Conservation (phyloP, 2,329 filamentous ascomycete genomes). For the Trichoderma semiorbis region DNA sequence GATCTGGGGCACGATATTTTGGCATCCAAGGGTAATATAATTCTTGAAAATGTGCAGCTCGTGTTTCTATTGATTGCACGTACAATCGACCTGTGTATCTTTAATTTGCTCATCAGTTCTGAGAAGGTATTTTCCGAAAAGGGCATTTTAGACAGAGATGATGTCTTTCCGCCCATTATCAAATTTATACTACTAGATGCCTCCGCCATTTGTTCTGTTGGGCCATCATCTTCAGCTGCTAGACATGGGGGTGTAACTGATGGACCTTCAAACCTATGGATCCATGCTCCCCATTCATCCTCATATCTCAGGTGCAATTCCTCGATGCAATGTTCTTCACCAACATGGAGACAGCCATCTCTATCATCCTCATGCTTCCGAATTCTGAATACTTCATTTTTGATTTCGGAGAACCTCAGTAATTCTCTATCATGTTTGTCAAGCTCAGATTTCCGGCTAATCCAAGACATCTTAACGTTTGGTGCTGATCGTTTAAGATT, state of each 20-base stretch:
- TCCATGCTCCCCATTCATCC: not conserved
- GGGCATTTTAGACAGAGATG: not conserved
- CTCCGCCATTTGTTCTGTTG: not conserved
- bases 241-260: not conserved
- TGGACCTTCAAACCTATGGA: not conserved
- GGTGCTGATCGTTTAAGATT: not conserved
- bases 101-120: not conserved
- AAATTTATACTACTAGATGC: not conserved
- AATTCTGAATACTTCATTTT: not conserved
- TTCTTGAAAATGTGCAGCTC: slow-evolving; percentile 15
- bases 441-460: not conserved
- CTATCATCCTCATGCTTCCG: not conserved
- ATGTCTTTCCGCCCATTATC: not conserved
- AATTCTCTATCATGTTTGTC: not conserved
- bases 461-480: not conserved
- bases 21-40: not conserved
- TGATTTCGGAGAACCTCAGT: not conserved
- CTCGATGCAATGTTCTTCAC: not conserved
- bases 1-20: not conserved
- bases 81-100: slow-evolving; percentile 15
- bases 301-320: not conserved
- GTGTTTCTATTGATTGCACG: slow-evolving; percentile 19
- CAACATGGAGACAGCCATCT: not conserved
- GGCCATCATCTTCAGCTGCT: not conserved
- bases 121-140: not conserved